These are phyloP conservation scores for Backusella tarrabulga DNA, from an alignment of 192 early-diverging fungal species.

Conservation along the genomic window DNA sequence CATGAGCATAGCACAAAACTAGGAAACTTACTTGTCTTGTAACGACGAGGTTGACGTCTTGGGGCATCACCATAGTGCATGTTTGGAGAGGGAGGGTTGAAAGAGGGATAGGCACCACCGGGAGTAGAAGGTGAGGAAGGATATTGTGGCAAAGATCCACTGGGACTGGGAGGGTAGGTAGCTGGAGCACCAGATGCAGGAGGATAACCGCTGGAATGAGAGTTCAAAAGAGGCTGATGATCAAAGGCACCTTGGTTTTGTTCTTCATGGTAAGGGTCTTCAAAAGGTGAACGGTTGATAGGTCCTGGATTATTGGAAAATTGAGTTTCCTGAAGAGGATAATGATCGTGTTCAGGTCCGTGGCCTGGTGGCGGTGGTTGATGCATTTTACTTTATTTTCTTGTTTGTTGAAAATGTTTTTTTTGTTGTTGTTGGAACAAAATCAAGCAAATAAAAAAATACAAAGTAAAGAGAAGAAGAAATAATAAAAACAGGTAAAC, in stretches of 20 bases:
- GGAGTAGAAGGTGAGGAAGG: constrained; percentile 29
- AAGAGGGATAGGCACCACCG: constrained; percentile 14
- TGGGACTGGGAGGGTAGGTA: constrained; percentile 10
- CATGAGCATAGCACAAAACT: background rate
- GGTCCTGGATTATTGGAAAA: constrained; percentile 28
- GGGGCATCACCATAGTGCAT: constrained; percentile 39
- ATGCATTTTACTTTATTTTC: constrained; percentile 18
- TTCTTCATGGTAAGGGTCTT: constrained; percentile 31
- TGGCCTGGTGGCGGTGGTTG: constrained; percentile 13
- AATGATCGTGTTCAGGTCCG: constrained; percentile 28
- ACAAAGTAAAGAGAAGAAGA: background rate
- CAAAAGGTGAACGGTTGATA: constrained; percentile 24
- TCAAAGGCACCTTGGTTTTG: constrained; percentile 8
- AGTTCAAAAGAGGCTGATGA: constrained; percentile 25
- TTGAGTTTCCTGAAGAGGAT: constrained; percentile 37
- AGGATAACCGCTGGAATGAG: constrained; percentile 20
- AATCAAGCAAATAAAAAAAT: background rate
- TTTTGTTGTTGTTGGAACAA: background rate
- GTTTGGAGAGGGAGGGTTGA: constrained; percentile 31
- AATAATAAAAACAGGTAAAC: background rate
- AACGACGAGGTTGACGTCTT: constrained; percentile 46
- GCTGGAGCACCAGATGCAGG: constrained; percentile 24
- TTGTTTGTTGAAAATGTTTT: background rate
- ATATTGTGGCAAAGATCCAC: constrained; percentile 8
- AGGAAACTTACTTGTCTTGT: constrained; percentile 45